Conservation (phyloP, 2,329 filamentous ascomycete genomes). For the Ophiosphaerella herpotricha region DNA sequence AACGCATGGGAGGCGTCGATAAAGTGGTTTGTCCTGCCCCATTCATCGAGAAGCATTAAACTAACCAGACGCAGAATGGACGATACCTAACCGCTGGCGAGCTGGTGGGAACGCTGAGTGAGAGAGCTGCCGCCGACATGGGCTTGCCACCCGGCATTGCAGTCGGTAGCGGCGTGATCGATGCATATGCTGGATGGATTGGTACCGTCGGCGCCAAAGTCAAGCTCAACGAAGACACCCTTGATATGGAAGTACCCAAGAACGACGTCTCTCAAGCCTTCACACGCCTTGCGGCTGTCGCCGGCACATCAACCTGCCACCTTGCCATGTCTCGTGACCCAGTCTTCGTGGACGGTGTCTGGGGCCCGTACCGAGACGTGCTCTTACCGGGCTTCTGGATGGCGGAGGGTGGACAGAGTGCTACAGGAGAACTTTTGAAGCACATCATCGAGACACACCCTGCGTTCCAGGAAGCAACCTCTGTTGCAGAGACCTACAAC, state of each 20-base stretch:
- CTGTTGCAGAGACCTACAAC: slow-evolving; percentile 78
- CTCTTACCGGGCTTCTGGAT: slow-evolving; percentile 93
- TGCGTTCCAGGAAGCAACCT: slow-evolving; percentile 78
- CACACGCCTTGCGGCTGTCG: slow-evolving; percentile 88
- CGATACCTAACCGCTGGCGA: slow-evolving; percentile 91
- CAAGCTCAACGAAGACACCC: slow-evolving; percentile 68
- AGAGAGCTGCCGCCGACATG: slow-evolving; percentile 80
- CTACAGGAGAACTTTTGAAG: slow-evolving; percentile 91
- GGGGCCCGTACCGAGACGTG: slow-evolving; percentile 96
- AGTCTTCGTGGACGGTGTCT: slow-evolving; percentile 93
- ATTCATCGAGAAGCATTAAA: slow-evolving; percentile 24
- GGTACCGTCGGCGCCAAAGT: slow-evolving; percentile 98
- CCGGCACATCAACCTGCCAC: slow-evolving; percentile 96
- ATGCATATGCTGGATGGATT: slow-evolving; percentile 98
- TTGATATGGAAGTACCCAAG: slow-evolving; percentile 69
- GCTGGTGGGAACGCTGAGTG: slow-evolving; percentile 80
- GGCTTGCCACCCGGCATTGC: slow-evolving; percentile 86
- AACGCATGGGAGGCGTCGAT: slow-evolving; percentile 91
- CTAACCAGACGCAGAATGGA: slow-evolving; percentile 74
- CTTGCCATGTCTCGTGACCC: slow-evolving; percentile 92
- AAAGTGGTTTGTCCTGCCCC: slow-evolving; percentile 74
- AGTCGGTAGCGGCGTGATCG: slow-evolving; percentile 94
- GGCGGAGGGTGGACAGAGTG: slow-evolving; percentile 95
- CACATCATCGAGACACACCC: slow-evolving; percentile 96
- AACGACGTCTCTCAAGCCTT: slow-evolving; percentile 94